A percentile compares a stretch with the other conserved stretches of the same genome.
Conservation (phyloP, 108 stramenopile species). For the Thalassiosira profunda region DNA sequence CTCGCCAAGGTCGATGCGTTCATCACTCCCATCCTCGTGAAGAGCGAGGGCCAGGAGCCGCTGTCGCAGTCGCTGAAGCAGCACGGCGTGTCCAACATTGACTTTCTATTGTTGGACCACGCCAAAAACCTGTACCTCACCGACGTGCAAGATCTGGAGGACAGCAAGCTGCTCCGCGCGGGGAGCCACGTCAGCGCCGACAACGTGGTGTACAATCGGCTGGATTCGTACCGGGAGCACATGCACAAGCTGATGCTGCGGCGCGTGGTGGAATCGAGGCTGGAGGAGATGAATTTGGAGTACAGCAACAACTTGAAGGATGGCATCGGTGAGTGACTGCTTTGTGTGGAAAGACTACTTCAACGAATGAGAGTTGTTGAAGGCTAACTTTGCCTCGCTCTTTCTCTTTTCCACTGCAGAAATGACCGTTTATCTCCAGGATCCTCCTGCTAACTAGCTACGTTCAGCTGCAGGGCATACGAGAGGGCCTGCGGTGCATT, state of each 20-base stretch:
- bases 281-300: conserved; percentile 73
- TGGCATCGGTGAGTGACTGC: conserved; percentile 38
- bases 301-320: conserved; percentile 59
- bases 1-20: conserved; percentile 36
- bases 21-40: conserved; percentile 30
- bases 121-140: conserved; percentile 82
- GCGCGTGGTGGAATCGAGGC: conserved; percentile 63
- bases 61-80: not conserved
- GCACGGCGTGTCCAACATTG: conserved; percentile 23
- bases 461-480: too few relatives aligned
- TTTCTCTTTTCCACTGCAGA: not conserved
- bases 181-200: conserved; percentile 83
- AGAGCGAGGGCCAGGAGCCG: conserved; percentile 1
- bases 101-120: conserved; percentile 91
- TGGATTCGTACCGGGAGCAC: conserved; percentile 77
- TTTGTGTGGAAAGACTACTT: not conserved
- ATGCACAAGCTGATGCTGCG: conserved; percentile 42
- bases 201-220: conserved; percentile 80
- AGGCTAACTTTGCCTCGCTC: not conserved
- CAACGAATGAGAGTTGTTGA: not conserved
- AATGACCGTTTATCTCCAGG: conserved; percentile 40
- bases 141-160: conserved; percentile 70
- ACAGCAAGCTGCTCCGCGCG: conserved; percentile 24
- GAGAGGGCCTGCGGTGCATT: too few relatives aligned
- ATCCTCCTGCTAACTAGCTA: too few relatives aligned